Evolutionary conservation across 208 protist species (phyloP).

Genomic region (Trypanosoma rangeli): DNA sequence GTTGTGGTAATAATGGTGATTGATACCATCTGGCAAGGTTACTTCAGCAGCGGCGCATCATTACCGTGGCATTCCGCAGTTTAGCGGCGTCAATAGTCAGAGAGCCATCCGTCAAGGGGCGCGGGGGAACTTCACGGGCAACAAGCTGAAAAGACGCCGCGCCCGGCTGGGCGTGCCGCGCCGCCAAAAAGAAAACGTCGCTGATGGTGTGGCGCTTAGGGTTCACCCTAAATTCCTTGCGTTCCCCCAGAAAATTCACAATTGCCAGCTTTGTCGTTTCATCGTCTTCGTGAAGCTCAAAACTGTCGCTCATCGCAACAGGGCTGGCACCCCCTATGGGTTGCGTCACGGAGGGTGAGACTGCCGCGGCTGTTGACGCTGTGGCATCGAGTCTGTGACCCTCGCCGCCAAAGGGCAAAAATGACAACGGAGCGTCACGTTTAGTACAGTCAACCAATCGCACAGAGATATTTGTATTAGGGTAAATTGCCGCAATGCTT

Average conservation of each 20-base stretch:
- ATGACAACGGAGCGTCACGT: slow-evolving; percentile 40
- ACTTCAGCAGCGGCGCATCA: slow-evolving; percentile 46
- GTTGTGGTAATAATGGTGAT: neutral
- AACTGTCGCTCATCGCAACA: slow-evolving; percentile 24
- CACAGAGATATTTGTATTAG: slow-evolving; percentile 60
- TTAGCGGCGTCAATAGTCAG: slow-evolving; percentile 66
- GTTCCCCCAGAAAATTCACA: slow-evolving; percentile 59
- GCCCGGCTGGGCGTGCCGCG: slow-evolving; percentile 43
- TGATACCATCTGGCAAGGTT: neutral
- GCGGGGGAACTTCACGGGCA: slow-evolving; percentile 70
- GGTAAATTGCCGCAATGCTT: slow-evolving; percentile 45
- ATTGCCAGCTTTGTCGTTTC: slow-evolving; percentile 59
- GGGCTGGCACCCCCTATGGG: neutral
- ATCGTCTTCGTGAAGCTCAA: slow-evolving; percentile 42
- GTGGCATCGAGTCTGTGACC: slow-evolving; percentile 42
- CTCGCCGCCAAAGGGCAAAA: slow-evolving; percentile 59
- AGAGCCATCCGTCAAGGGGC: slow-evolving; percentile 34
- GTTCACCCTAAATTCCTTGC: slow-evolving; percentile 69
- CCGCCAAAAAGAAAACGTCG: slow-evolving; percentile 66
- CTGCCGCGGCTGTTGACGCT: slow-evolving; percentile 3
- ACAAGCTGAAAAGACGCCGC: slow-evolving; percentile 47
- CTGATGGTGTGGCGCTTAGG: slow-evolving; percentile 69
- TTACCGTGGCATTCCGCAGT: slow-evolving; percentile 54
- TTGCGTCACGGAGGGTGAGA: neutral
- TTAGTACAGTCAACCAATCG: slow-evolving; percentile 58